A percentile compares a stretch with the other conserved stretches of the same genome.
Conservation (phyloP, 2,329 filamentous ascomycete species). For the Dendryphion nanum region DNA sequence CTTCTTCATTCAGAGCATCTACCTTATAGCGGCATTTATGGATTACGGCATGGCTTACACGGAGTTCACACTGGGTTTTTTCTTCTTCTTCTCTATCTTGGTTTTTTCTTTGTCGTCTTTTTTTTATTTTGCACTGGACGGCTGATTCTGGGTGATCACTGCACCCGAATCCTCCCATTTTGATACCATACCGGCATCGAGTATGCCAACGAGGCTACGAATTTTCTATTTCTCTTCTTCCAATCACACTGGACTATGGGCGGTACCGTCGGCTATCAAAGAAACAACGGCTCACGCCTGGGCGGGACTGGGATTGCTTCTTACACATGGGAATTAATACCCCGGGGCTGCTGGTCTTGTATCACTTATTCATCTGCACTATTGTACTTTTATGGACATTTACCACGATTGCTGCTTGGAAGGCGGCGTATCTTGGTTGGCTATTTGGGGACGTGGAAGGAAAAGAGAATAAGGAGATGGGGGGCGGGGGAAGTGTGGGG, state of each 20-base stretch:
- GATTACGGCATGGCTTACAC: conserved; percentile 27
- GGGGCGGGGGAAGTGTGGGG: too few species aligned
- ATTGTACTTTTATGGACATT: conserved; percentile 41
- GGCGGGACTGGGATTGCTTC: conserved; percentile 22
- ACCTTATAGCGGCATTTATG: conserved; percentile 38
- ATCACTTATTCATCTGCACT: conserved; percentile 37
- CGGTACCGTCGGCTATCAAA: conserved; percentile 27
- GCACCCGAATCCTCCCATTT: conserved; percentile 32
- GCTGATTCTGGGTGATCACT: conserved; percentile 28
- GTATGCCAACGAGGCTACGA: conserved; percentile 41
- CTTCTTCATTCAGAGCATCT: conserved; percentile 18
- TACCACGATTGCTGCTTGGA: too few species aligned
- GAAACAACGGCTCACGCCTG: conserved; percentile 39
- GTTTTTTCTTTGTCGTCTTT: conserved; percentile 10
- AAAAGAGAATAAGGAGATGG: too few species aligned
- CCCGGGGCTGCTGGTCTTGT: too few species aligned
- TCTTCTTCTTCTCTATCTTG: conserved; percentile 4
- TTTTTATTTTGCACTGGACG: conserved; percentile 12
- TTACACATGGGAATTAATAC: conserved; percentile 17
- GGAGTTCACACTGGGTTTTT: conserved; percentile 27
- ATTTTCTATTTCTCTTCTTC: conserved; percentile 29
- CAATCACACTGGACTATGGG: conserved; percentile 25
- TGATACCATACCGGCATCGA: conserved; percentile 34
- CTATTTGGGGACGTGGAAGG: too few species aligned
- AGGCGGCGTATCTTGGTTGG: too few species aligned